Conservation (phyloP, 2,329 filamentous ascomycete species). For the Fusarium verticillioides region DNA sequence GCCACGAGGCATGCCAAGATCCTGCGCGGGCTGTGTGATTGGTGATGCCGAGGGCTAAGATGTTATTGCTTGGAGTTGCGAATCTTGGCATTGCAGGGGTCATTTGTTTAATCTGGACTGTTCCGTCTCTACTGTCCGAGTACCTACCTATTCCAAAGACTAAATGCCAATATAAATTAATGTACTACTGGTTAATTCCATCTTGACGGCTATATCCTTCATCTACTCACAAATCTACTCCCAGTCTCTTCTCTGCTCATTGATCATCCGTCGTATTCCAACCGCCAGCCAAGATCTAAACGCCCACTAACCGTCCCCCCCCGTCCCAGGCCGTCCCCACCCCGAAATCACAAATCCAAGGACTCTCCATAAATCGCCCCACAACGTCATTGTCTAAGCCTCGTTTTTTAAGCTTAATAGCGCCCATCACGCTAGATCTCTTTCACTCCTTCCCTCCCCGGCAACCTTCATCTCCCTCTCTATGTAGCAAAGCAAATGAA, state of each 20-base stretch:
- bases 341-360: neutral
- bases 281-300: neutral
- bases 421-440: conserved; percentile 25
- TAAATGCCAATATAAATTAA: too few species aligned
- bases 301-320: neutral
- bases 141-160: fast-evolving
- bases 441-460: neutral
- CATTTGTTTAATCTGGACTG: neutral
- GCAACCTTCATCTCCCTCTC: neutral
- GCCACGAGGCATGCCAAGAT: conserved; percentile 26
- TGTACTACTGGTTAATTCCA: fast-evolving
- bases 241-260: too few species aligned
- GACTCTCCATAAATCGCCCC: neutral
- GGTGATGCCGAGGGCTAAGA: neutral
- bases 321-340: neutral
- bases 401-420: conserved; percentile 34
- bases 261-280: neutral
- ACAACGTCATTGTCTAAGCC: conserved; percentile 30
- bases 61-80: neutral
- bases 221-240: neutral
- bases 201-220: neutral
- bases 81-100: conserved; percentile 1
- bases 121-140: neutral
- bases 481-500: neutral
- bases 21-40: conserved; percentile 5